A percentile compares a stretch with the other conserved stretches of the same genome.
phyloP scores from a whole-genome alignment of 345 rosid genomes.

The Psidium guajava region DNA sequence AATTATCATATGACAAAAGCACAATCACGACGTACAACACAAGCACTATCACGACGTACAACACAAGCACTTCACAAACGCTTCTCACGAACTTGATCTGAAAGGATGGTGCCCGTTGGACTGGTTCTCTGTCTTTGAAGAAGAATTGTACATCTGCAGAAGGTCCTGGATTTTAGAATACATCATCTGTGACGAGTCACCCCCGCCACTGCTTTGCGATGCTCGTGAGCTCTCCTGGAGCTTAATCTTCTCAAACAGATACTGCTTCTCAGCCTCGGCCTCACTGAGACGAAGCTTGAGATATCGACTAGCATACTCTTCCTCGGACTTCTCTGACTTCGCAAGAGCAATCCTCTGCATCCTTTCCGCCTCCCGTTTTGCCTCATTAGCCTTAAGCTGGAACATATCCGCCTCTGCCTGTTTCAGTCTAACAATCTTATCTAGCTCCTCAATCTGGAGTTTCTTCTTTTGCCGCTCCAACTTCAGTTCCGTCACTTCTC shows the following conservation, averaged over 20 bases:
- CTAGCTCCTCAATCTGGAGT: slow-evolving; percentile 79
- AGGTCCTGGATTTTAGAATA: slow-evolving; percentile 56
- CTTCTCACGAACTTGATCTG: slow-evolving; percentile 36
- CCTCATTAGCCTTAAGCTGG: slow-evolving; percentile 91
- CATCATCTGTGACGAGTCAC: slow-evolving; percentile 67
- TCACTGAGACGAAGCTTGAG: slow-evolving; percentile 83
- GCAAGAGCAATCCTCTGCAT: slow-evolving; percentile 85
- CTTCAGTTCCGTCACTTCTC: slow-evolving; percentile 68
- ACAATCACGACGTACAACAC: not conserved
- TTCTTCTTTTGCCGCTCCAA: slow-evolving; percentile 74
- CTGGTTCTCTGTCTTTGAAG: slow-evolving; percentile 41
- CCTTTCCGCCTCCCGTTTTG: slow-evolving; percentile 84
- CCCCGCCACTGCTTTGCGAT: slow-evolving; percentile 38
- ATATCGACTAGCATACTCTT: slow-evolving; percentile 84
- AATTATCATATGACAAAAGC: not conserved
- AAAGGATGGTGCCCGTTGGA: slow-evolving; percentile 42
- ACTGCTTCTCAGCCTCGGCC: slow-evolving; percentile 97
- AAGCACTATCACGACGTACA: not conserved
- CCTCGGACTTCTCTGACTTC: slow-evolving; percentile 83
- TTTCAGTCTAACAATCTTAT: slow-evolving; percentile 86
- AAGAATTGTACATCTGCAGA: slow-evolving; percentile 35
- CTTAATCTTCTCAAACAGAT: slow-evolving; percentile 82
- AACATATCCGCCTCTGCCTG: slow-evolving; percentile 98
- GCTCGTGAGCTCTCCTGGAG: slow-evolving; percentile 74
- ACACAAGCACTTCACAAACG: not conserved